phyloP scores from a whole-genome alignment of 2,329 filamentous ascomycete genomes.

The Anthostomella pinea region DNA sequence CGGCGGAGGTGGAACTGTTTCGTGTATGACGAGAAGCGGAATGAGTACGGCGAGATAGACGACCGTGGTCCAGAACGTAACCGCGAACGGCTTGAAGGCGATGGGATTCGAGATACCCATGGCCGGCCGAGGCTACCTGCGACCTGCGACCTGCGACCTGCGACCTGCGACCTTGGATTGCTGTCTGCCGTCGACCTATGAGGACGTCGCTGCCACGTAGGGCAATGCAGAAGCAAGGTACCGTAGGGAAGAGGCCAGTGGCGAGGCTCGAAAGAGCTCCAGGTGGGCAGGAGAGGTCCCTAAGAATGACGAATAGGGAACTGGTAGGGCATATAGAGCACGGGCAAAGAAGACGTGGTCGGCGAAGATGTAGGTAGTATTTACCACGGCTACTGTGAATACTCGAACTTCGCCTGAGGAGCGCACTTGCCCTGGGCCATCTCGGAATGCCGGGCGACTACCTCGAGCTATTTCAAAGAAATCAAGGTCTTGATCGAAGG shows the following conservation, averaged over 20 bases:
- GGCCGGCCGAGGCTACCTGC: slow-evolving; percentile 11
- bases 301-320: slow-evolving; percentile 3
- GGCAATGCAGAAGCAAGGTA: slow-evolving; percentile 13
- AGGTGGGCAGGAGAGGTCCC: slow-evolving; percentile 23
- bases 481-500: slow-evolving; percentile 1
- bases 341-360: no score
- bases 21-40: slow-evolving; percentile 70
- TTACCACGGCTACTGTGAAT: no score
- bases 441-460: neutral
- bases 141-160: no score
- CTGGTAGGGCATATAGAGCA: slow-evolving; percentile 12
- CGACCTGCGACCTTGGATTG: no score
- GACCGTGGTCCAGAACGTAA: slow-evolving; percentile 73
- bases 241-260: slow-evolving; percentile 11
- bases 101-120: slow-evolving; percentile 51
- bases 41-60: slow-evolving; percentile 77
- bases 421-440: slow-evolving; percentile 1
- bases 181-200: slow-evolving; percentile 8
- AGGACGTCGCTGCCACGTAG: slow-evolving; percentile 8
- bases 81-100: slow-evolving; percentile 76
- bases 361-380: no score
- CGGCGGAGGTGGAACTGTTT: slow-evolving; percentile 68
- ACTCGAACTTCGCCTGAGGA: neutral
- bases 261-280: slow-evolving; percentile 16
- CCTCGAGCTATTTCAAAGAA: neutral